These are phyloP conservation scores for Eragrostis curvula DNA, from an alignment of 176 grass and related monocot species.

Conservation along the genomic window DNA sequence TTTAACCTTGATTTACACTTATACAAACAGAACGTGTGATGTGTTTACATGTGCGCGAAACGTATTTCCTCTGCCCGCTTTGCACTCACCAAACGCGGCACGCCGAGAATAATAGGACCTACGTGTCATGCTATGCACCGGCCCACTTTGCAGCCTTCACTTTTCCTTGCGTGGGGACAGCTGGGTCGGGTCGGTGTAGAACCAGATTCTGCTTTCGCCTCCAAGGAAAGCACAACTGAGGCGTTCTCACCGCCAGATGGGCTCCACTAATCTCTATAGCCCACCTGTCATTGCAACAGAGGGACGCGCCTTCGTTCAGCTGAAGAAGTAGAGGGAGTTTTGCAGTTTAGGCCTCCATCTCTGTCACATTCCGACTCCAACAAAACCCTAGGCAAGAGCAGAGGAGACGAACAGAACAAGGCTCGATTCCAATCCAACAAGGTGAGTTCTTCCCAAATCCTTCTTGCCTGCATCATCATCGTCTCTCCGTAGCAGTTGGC, in stretches of 20 bases:
- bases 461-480: neutral
- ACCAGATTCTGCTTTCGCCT: neutral
- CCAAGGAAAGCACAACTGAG: neutral
- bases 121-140: neutral
- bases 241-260: neutral
- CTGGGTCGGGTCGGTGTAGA: neutral
- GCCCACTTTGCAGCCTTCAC: conserved; percentile 4
- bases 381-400: neutral
- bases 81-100: neutral
- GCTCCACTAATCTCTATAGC: neutral
- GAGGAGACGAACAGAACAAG: neutral
- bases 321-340: neutral
- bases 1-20: neutral
- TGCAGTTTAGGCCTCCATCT: too few species aligned
- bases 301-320: neutral
- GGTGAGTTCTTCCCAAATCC: neutral
- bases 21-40: neutral
- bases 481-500: neutral
- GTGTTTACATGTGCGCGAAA: neutral
- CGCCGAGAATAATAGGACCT: neutral
- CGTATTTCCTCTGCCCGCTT: too few species aligned
- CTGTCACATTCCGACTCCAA: neutral
- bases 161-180: neutral
- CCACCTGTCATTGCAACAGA: neutral
- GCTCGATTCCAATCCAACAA: neutral